Evolutionary conservation across 768 basidiomycete genomes (phyloP), one percentile per base, ranked within the genome.

Genomic region (Porphyrellus cyaneotinctus): DNA sequence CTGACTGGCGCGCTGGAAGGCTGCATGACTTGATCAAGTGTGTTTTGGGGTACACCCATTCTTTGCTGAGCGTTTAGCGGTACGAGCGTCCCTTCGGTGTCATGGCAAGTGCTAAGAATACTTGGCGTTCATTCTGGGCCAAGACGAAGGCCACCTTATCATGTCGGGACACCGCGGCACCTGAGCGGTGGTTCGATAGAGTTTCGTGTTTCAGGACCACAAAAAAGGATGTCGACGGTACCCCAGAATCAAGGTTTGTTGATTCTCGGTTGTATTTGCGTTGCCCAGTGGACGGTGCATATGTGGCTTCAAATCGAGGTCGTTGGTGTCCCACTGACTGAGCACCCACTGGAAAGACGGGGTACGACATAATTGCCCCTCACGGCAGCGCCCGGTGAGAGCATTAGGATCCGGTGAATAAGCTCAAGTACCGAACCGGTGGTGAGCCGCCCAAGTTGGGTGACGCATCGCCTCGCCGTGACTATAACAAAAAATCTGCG

Each of bases 391-490:
- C 41, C 20, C 9, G 15, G 30, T 12, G 26, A 36, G 32, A 7
- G 22, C 35, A n/a, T 42, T 46, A 41, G 36, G 53, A 49, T 49
- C 59, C 53, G 50, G 35, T 43, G 38, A 30, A 54, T 47, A 53
- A 42, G 43, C 39, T 41, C 45, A 48, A 53, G 51, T n/a, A 49
- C 60, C 48, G 50, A 57, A 12, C 31, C 32, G 54, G 33, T 51
- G 46, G 54, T 36, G 51, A 54, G 31, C 31, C 43, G 28, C 42
- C 56, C 53, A 10, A 0, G 47, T 62, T 50, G 37, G 52, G 47
- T 45, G 53, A 45, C 18, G 63, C 52, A 53, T 53, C 28, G 57
- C 62, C 56, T 48, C 50, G 35, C 10, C 43, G 58, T 55, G 62
- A 53, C 53, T 33, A 52, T 44, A 24, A 53, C 15, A 51, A 51